These are phyloP conservation scores for Nothophytophthora sp. DNA, from an alignment of 352 stramenopile genomes.

Conservation along the genomic window DNA sequence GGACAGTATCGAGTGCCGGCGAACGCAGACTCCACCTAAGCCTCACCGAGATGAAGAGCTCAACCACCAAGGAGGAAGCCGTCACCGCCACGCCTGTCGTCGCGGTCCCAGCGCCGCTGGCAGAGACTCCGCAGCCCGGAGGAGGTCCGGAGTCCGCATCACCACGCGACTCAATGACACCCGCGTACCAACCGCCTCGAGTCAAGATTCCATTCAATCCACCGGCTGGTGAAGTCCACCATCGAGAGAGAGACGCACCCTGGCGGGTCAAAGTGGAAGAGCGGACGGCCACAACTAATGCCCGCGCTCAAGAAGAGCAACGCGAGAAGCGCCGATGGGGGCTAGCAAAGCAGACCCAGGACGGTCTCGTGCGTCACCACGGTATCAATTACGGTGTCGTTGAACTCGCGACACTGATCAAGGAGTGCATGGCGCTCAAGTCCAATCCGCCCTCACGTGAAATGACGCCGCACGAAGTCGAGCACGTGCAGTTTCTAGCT, in stretches of 20 bases:
- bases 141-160: not conserved
- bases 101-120: not conserved
- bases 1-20: too few relatives aligned
- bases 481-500: conserved; percentile 59
- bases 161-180: conserved; percentile 20
- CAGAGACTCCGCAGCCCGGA: not conserved
- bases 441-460: conserved; percentile 17
- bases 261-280: conserved; percentile 52
- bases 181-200: conserved; percentile 8
- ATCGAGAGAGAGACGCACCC: conserved; percentile 44
- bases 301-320: conserved; percentile 53
- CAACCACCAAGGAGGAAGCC: not conserved
- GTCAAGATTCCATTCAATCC: conserved; percentile 66
- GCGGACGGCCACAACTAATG: conserved; percentile 41
- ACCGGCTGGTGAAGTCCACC: conserved; percentile 60
- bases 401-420: conserved; percentile 62
- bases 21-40: not conserved
- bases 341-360: conserved; percentile 73
- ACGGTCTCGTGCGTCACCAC: conserved; percentile 68
- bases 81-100: not conserved
- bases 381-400: conserved; percentile 75
- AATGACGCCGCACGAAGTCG: conserved; percentile 49
- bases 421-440: conserved; percentile 53
- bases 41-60: not conserved
- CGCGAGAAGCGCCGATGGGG: conserved; percentile 71